Conservation (phyloP, 139 green algal species). For the Desmodesmus armatus region DNA sequence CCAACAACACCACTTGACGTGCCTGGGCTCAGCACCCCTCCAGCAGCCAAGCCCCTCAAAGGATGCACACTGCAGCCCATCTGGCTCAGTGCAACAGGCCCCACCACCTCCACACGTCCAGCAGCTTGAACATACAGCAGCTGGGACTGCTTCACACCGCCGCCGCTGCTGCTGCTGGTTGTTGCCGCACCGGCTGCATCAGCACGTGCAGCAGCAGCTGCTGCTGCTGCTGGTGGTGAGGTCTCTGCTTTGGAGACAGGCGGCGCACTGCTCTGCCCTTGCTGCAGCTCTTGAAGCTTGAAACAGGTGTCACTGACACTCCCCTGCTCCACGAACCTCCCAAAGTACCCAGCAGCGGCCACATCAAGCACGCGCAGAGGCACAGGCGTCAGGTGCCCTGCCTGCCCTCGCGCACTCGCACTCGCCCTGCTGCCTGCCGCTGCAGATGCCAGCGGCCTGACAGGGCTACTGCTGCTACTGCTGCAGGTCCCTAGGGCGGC, state of each 20-base stretch:
- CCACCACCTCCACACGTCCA: constrained; percentile 47
- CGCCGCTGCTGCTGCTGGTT: background rate
- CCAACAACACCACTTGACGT: background rate
- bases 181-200: background rate
- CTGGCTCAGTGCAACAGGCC: constrained; percentile 50
- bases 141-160: background rate
- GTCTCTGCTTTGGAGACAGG: background rate
- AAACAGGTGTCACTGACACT: too few species aligned
- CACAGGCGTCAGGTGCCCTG: background rate
- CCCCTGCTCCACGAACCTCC: constrained; percentile 5
- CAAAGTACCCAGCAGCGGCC: constrained; percentile 25
- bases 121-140: constrained; percentile 57
- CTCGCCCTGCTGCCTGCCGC: background rate
- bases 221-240: background rate
- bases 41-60: background rate
- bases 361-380: constrained; percentile 40
- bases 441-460: background rate
- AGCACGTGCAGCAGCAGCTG: background rate
- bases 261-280: too few species aligned
- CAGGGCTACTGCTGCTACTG: background rate
- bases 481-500: background rate
- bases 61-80: constrained; percentile 27
- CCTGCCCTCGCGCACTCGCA: background rate
- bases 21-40: background rate
- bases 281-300: background rate